These are phyloP conservation scores for Macaranga tanarius DNA, from an alignment of 441 rosid species.

Conservation along the genomic window DNA sequence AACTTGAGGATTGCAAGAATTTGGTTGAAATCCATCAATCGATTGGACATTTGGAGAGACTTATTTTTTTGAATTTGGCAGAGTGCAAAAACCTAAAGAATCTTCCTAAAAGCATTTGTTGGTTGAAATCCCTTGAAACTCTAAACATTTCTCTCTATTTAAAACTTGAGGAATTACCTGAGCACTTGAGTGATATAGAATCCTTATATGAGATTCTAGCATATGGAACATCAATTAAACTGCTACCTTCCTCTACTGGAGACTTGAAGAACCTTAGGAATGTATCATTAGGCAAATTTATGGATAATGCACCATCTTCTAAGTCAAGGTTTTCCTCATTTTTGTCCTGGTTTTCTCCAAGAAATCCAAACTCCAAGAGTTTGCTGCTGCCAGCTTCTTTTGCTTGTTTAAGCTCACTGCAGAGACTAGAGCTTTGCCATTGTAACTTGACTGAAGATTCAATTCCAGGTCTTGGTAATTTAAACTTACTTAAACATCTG, in stretches of 20 bases:
- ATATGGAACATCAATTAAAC: background rate
- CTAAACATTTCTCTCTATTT: background rate
- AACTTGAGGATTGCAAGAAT: background rate
- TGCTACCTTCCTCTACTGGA: background rate
- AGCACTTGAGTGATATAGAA: background rate
- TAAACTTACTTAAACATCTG: background rate
- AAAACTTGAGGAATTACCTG: constrained; percentile 4
- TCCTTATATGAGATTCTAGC: background rate
- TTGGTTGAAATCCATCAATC: constrained; percentile 1
- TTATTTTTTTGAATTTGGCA: constrained; percentile 4
- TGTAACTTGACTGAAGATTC: background rate
- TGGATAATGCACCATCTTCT: background rate
- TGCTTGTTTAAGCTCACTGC: background rate
- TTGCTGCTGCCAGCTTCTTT: background rate
- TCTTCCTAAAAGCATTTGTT: constrained; percentile 14
- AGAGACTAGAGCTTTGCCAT: background rate
- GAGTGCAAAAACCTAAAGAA: constrained; percentile 8
- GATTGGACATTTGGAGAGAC: background rate
- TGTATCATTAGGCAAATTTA: background rate
- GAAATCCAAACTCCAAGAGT: background rate
- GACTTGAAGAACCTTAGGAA: background rate
- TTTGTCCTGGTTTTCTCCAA: background rate
- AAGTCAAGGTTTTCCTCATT: too few relatives aligned
- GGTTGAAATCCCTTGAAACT: constrained; percentile 3
- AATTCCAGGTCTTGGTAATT: background rate